Percentiles rank a stretch among this genome's conserved stretches.
Evolutionary conservation across 2,329 filamentous ascomycete species (phyloP).

Genomic region (Amesomyces nigricolor): DNA sequence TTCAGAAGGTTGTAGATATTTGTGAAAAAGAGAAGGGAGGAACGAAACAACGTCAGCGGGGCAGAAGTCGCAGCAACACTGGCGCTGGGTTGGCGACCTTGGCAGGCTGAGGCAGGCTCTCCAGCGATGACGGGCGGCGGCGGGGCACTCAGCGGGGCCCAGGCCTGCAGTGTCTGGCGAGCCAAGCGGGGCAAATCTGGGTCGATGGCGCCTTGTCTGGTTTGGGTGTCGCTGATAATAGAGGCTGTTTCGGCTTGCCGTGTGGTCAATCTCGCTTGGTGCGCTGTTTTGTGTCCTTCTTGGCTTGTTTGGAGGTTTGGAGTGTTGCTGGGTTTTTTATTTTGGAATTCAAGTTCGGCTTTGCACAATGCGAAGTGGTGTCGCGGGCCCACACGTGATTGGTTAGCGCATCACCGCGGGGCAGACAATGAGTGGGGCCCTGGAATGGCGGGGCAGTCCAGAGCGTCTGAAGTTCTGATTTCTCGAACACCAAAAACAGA

Average conservation of each 20-base stretch:
- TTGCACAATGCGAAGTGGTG: too few relatives aligned
- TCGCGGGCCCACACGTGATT: background rate
- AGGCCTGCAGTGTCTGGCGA: constrained; percentile 4
- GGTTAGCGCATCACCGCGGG: background rate
- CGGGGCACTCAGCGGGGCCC: constrained; percentile 3
- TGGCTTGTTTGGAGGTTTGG: background rate
- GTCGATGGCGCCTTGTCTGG: constrained; percentile 1
- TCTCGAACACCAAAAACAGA: background rate
- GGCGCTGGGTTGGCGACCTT: constrained; percentile 3
- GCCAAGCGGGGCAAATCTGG: constrained; percentile 5
- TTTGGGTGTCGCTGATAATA: background rate
- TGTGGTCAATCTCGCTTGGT: background rate
- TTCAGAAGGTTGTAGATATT: background rate
- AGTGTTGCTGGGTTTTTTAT: too few relatives aligned
- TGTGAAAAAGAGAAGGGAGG: constrained; percentile 8
- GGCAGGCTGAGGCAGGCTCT: constrained; percentile 4
- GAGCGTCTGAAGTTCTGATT: background rate
- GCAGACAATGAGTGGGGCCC: background rate
- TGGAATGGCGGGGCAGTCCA: constrained; percentile 7
- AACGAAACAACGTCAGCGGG: constrained; percentile 18
- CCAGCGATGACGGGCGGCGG: constrained; percentile 17
- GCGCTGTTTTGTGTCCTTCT: background rate
- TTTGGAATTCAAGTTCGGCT: too few relatives aligned
- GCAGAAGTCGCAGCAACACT: constrained; percentile 10
- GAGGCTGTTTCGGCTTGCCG: background rate